Percentiles rank a stretch among this genome's conserved stretches.
Conservation (phyloP, 2,329 filamentous ascomycete genomes). For the Fusarium denticulatum region DNA sequence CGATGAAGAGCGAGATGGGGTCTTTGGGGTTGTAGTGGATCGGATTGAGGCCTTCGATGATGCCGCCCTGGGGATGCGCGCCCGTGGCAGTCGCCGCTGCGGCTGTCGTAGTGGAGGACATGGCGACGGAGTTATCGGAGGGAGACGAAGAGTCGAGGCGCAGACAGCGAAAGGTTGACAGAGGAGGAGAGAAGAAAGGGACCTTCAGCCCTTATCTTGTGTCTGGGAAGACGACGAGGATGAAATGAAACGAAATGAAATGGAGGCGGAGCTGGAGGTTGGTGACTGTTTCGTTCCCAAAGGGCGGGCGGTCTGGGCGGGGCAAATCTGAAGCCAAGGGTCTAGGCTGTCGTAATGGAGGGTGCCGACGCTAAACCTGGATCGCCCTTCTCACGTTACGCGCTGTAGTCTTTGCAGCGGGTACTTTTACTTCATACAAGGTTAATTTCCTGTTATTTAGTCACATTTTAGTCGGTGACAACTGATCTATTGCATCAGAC, state of each 20-base stretch:
- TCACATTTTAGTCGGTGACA: accelerated
- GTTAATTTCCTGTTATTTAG: background rate
- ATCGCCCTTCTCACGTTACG: background rate
- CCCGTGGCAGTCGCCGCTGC: conserved; percentile 45
- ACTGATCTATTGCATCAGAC: background rate
- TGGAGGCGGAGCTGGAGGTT: background rate
- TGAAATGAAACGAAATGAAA: background rate
- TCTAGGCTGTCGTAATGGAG: background rate
- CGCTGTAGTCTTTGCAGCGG: accelerated
- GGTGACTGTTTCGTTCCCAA: background rate
- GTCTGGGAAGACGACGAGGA: background rate
- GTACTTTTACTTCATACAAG: background rate
- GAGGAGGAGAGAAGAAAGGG: background rate
- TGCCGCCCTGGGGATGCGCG: conserved; percentile 62
- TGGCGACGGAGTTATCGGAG: background rate
- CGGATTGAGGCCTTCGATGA: conserved; percentile 77
- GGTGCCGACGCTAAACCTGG: background rate
- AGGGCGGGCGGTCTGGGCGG: background rate
- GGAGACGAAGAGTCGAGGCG: background rate
- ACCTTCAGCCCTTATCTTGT: background rate
- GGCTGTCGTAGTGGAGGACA: conserved; percentile 12
- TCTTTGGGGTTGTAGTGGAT: conserved; percentile 74
- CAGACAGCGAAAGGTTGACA: background rate
- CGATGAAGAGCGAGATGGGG: conserved; percentile 65
- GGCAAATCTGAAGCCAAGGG: background rate